A percentile compares a stretch with the other conserved stretches of the same genome.
Evolutionary conservation across 2,329 filamentous ascomycete genomes (phyloP).

Genomic region (Orbilia blumenaviensis): DNA sequence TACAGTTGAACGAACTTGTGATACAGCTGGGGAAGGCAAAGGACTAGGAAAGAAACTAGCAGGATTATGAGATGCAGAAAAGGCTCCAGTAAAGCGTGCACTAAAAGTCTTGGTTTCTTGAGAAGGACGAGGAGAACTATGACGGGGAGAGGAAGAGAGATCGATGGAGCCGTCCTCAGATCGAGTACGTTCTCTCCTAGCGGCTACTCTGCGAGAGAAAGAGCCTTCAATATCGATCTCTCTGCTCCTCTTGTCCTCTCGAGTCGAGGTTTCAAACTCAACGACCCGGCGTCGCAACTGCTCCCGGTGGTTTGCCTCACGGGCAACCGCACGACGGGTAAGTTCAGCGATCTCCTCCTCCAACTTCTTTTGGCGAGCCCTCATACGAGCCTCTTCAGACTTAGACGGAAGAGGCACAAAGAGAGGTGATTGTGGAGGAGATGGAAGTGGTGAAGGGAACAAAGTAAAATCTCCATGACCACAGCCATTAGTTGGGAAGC

Average conservation of each 20-base stretch:
- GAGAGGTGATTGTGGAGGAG: constrained; percentile 48
- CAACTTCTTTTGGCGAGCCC: constrained; percentile 46
- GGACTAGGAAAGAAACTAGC: constrained; percentile 46
- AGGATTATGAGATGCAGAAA: constrained; percentile 39
- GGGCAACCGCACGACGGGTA: constrained; percentile 47
- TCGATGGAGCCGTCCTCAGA: constrained; percentile 52
- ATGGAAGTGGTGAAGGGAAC: constrained; percentile 49
- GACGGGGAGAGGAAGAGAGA: constrained; percentile 47
- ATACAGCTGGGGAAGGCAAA: constrained; percentile 50
- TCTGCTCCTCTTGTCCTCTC: constrained; percentile 46
- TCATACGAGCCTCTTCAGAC: constrained; percentile 43
- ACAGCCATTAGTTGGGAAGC: constrained; percentile 44
- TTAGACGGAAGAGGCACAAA: constrained; percentile 36
- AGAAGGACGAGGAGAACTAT: constrained; percentile 33
- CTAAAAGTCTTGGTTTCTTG: constrained; percentile 50
- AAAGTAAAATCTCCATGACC: constrained; percentile 51
- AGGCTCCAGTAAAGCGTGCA: constrained; percentile 49
- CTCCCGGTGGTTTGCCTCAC: constrained; percentile 50
- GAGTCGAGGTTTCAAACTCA: constrained; percentile 38
- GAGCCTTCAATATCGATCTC: constrained; percentile 53
- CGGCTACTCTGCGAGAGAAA: constrained; percentile 43
- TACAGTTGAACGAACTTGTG: constrained; percentile 48
- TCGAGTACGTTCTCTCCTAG: constrained; percentile 34
- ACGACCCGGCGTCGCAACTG: constrained; percentile 49
- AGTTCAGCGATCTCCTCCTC: constrained; percentile 51